These are phyloP conservation scores for Trifolium subterraneum DNA, from an alignment of 306 rosid genomes.

Conservation along the genomic window DNA sequence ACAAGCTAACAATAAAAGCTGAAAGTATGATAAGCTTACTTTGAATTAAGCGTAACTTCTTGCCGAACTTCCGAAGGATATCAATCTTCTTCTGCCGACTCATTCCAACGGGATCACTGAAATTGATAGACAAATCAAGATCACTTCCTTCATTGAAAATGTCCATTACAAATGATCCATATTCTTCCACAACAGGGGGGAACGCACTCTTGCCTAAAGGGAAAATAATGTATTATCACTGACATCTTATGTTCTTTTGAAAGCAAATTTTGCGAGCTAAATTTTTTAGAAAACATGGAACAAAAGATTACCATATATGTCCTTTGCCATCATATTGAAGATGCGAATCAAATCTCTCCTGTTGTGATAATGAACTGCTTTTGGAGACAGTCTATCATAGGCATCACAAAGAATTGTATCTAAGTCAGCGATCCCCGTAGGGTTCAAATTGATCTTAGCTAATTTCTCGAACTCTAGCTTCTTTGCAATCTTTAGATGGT, in stretches of 20 bases:
- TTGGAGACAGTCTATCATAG: constrained; percentile 43
- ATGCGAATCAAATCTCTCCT: constrained; percentile 52
- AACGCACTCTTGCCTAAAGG: constrained; percentile 39
- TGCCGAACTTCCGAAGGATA: constrained; percentile 45
- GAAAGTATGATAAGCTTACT: constrained; percentile 42
- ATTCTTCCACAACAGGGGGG: constrained; percentile 53
- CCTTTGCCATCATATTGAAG: constrained; percentile 51
- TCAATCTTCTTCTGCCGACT: constrained; percentile 42
- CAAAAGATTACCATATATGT: constrained; percentile 50
- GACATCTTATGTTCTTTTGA: constrained; percentile 18
- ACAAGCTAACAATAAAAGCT: constrained; percentile 24
- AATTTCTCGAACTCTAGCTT: constrained; percentile 40
- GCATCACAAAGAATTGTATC: constrained; percentile 49
- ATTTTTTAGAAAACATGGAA: constrained; percentile 18
- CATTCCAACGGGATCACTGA: constrained; percentile 37
- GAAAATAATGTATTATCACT: constrained; percentile 11
- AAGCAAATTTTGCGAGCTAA: constrained; percentile 9
- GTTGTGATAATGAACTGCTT: constrained; percentile 49
- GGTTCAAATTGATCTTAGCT: constrained; percentile 36
- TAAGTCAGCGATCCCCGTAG: constrained; percentile 21
- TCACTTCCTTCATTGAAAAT: constrained; percentile 52
- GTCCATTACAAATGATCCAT: constrained; percentile 63
- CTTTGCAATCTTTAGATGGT: constrained; percentile 32
- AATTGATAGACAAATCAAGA: constrained; percentile 56
- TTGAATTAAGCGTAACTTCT: constrained; percentile 41